Evolutionary conservation across 805 yeast species (phyloP), one percentile per base, ranked within the genome.

Genomic region (Kodamaea nitidulidarum): DNA sequence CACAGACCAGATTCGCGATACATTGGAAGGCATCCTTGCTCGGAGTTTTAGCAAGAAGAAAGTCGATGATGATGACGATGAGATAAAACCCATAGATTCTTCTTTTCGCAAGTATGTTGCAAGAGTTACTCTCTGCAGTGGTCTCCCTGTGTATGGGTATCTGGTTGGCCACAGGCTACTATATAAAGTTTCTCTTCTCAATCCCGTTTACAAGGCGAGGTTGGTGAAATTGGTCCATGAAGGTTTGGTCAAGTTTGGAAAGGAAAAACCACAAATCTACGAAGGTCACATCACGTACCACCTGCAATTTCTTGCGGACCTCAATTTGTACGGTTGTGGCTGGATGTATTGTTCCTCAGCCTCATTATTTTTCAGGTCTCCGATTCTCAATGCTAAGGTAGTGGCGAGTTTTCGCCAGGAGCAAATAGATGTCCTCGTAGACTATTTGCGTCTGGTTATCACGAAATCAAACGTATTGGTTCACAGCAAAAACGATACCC

Each of bases 131-230:
- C 43, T 86, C 0, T 84, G 95, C 38, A 78, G 79, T 45, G 96
- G 83, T 0, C 68, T 76, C 0, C 91, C 95, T 0, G 82, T 90
- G 35, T 93, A 93, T 56, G 98, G 98, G 0, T 91, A 74, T 56
- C 78, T 78, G 47, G 69, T 76, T 2, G 88, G 88, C 0, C 75
- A 78, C 63, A 50, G 66, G n/a, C 61, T 75, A 1, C 84, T 76
- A 51, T 75, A 84, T 50, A 88, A 88, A 57, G 74, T 93, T 1
- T 73, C 78, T 35, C 54, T 88, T 9, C 52, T 82, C 8, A 78
- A 80, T 43, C 93, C 95, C 0, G 54, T 74, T 4, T 76, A 78
- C 48, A 61, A 69, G 14, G 63, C 75, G 3, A 69, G 85, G 39
- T 57, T 88, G 4, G 65, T 82, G 3, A 59, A 41, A 73, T 72